Conservation (phyloP, 345 rosid genomes). For the Eucalyptus lansdowneana region DNA sequence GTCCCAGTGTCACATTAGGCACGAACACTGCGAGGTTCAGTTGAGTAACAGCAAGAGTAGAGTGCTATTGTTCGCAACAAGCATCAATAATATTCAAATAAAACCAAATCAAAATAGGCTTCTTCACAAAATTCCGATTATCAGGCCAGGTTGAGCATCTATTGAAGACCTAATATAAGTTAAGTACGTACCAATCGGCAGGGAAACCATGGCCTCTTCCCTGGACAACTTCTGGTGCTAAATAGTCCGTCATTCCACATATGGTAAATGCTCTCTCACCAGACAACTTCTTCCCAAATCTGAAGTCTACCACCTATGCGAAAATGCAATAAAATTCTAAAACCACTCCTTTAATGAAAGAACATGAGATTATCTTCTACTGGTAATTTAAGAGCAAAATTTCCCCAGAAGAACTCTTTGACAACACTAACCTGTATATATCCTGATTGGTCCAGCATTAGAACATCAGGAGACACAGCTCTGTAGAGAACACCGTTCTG, state of each 20-base stretch:
- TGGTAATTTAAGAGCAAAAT: neutral
- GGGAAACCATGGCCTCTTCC: constrained; percentile 84
- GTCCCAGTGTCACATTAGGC: neutral
- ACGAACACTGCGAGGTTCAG: neutral
- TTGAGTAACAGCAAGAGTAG: neutral
- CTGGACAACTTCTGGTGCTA: constrained; percentile 86
- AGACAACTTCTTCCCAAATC: constrained; percentile 66
- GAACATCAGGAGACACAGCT: constrained; percentile 73
- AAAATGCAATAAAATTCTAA: neutral
- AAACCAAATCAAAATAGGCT: neutral
- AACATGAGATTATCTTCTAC: neutral
- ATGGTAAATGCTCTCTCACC: constrained; percentile 73
- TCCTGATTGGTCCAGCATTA: constrained; percentile 85
- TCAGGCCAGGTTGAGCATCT: neutral
- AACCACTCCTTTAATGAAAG: no score
- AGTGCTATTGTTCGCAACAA: neutral
- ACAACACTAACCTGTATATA: constrained; percentile 51
- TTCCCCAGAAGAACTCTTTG: neutral
- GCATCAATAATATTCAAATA: neutral
- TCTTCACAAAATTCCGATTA: neutral
- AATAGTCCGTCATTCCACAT: constrained; percentile 74
- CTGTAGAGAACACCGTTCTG: constrained; percentile 77
- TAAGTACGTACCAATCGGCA: constrained; percentile 65
- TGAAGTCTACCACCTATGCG: constrained; percentile 65
- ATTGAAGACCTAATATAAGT: neutral